These are phyloP conservation scores for Thoreauomyces humboldtii DNA, from an alignment of 192 early-diverging fungal genomes.

Conservation along the genomic window DNA sequence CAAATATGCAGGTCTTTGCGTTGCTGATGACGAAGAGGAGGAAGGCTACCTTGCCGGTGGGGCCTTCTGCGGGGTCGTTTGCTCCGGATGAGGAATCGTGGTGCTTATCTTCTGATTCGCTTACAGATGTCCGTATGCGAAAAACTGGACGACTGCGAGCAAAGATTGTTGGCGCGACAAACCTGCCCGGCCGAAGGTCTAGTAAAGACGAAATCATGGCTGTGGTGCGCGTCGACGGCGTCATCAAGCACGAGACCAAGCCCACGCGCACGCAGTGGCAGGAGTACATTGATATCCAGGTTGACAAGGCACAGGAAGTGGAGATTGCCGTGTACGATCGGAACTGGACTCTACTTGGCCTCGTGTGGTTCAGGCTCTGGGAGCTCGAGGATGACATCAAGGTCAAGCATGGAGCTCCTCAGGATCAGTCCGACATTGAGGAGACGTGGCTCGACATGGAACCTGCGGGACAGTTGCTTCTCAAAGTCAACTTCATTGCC, in stretches of 20 bases:
- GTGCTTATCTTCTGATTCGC: too few species aligned
- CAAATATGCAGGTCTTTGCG: slow-evolving; percentile 84
- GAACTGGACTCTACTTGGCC: slow-evolving; percentile 59
- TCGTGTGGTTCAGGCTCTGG: slow-evolving; percentile 86
- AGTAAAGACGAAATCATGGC: slow-evolving; percentile 69
- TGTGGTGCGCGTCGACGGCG: slow-evolving; percentile 80
- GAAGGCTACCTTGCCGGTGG: slow-evolving; percentile 29
- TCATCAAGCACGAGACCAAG: slow-evolving; percentile 59
- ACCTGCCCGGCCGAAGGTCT: slow-evolving; percentile 50
- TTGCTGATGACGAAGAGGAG: slow-evolving; percentile 69
- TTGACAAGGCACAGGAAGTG: slow-evolving; percentile 87
- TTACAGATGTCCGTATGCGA: slow-evolving; percentile 34
- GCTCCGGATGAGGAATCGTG: too few species aligned
- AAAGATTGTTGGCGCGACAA: slow-evolving; percentile 39
- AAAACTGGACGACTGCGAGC: slow-evolving; percentile 41
- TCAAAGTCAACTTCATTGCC: slow-evolving; percentile 77
- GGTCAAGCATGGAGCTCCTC: slow-evolving; percentile 24
- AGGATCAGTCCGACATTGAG: slow-evolving; percentile 50
- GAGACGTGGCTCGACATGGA: slow-evolving; percentile 91
- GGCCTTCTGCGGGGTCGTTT: too few species aligned
- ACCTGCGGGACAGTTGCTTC: slow-evolving; percentile 82
- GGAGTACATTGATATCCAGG: slow-evolving; percentile 78
- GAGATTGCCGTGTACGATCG: slow-evolving; percentile 81
- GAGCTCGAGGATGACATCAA: slow-evolving; percentile 86
- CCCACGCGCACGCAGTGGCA: slow-evolving; percentile 70